Base-by-base conservation (phyloP, 345 rosid species). In the Hibiscus tridactylites region DNA sequence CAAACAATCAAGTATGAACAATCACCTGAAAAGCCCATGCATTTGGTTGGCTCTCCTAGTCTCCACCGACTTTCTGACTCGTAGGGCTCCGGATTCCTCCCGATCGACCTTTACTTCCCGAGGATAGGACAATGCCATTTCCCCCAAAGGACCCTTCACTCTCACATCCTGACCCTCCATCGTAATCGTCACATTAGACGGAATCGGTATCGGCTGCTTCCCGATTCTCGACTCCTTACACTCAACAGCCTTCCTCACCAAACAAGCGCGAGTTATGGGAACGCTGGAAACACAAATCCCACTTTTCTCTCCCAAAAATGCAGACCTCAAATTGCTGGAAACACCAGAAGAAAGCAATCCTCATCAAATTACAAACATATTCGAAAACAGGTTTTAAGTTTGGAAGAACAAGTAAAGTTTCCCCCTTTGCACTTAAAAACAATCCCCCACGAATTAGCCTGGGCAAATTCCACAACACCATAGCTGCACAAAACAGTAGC, bases 211-310 rank as follows among this genome's bases (percentile, higher is more conserved):
- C 0, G 92, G 97, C 73, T 85, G 93, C 88, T 95, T 95, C 58
- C 99, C 97, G 24, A 95, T 92, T 70, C 97, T 85, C n/a, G 97
- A 95, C 82, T 95, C 99, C 79, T 91, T 95, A 75, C 97, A 92
- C 79, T 83, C 83, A 19, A 92, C 79, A 15, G 81, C 71, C 82
- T 81, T 90, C 69, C 86, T 86, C 4, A 39, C 65, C 72, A 85
- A 86, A 58, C 79, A 73, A 57, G 85, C 70, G 28, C 74, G 83
- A 69, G 74, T 75, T 53, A 68, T 76, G 3, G 88, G 82, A 47
- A 78, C 69, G n/a, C 61, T 73, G 63, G 86, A 82, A 42, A 58
- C 35, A 26, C 62, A 58, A 31, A 83, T 70, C 61, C 85, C 81
- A 60, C 74, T 86, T 66, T 82, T 83, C 73, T 88, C 88, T 16